A percentile compares a stretch with the other conserved stretches of the same genome.
Evolutionary conservation across 805 yeast species (phyloP).

Genomic region (Komagataella kurtzmanii): DNA sequence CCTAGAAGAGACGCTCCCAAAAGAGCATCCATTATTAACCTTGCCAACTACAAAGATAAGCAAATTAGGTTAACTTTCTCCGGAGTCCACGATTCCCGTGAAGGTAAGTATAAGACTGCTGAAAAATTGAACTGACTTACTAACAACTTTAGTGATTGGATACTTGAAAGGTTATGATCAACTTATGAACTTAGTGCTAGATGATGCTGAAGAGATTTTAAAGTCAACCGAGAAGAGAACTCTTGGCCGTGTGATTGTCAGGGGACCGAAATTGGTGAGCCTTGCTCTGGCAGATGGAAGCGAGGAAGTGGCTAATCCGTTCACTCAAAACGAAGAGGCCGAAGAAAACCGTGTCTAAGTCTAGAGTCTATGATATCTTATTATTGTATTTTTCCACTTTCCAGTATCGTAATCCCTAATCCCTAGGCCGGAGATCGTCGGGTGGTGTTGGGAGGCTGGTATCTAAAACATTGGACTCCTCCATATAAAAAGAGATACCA

Average conservation of each 20-base stretch:
- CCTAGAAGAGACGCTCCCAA: conserved; percentile 56
- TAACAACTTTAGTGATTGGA: conserved; percentile 42
- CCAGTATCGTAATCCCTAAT: neutral
- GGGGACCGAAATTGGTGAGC: conserved; percentile 71
- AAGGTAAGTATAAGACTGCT: conserved; percentile 16
- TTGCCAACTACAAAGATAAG: conserved; percentile 64
- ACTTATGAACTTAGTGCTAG: conserved; percentile 66
- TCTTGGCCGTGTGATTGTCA: conserved; percentile 69
- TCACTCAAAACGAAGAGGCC: conserved; percentile 13
- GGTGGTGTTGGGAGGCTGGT: neutral
- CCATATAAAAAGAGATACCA: neutral
- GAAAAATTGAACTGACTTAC: neutral
- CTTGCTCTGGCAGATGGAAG: conserved; percentile 66
- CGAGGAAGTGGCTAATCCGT: conserved; percentile 61
- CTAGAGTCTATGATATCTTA: neutral
- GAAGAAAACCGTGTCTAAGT: neutral
- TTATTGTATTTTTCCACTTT: neutral
- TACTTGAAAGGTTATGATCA: conserved; percentile 73
- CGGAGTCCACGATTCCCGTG: conserved; percentile 51
- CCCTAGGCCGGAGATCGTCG: neutral
- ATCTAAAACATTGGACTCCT: neutral
- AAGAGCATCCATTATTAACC: conserved; percentile 79
- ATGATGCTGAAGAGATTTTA: conserved; percentile 52
- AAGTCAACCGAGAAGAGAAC: conserved; percentile 49
- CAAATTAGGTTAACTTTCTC: conserved; percentile 64